Base-by-base conservation (phyloP, 352 stramenopile genomes). In the Phytophthora capsici region DNA sequence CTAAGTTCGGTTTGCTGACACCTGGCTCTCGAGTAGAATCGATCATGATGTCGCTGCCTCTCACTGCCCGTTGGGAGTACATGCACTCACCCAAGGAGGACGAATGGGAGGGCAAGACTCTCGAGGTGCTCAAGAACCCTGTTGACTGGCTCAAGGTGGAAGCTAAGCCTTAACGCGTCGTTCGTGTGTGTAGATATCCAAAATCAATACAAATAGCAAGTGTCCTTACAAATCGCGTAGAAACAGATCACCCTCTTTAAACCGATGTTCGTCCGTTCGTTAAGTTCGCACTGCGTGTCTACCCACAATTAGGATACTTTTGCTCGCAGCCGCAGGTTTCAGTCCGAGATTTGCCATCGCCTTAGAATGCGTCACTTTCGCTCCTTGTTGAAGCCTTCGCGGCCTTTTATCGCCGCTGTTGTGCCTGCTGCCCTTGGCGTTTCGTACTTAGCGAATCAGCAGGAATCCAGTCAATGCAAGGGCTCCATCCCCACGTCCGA, bases 1-100 rank as follows among this genome's bases (percentile, higher is more conserved):
- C 97, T 30, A 95, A 99, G 43, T 99, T 99, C 72, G 97, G 97
- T 9, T 82, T 99, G 10, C 96, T 98, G 54, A 99, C 96, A 6
- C 87, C 87, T 1, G 94, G 94, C 36, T 97, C 94, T 36, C 92
- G 97, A 49, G 98, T 98, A 60, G 97, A 99, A 77, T 98, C 89
- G 57, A 99, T 99, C 69, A 82, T 99, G 26, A 99, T 99, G 95
- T 99, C 95, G 68, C 80, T 99, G 19, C 97, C 97, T 12, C 80
- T 98, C 54, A 99, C 93, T 10, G 96, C 95, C 17, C 80, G 93
- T 49, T 98, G 96, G 96, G 91, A 99, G 77, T 99, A 99, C 89
- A 89, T 89, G 78, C 71, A 89, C 55, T 44, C 46, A 49, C 91
- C 93, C 1, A 86, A 90, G 60, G 66, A 85, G 48, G 94, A 91